phyloP scores from a whole-genome alignment of 139 green algal genomes.

The Picochlorum sp. region DNA sequence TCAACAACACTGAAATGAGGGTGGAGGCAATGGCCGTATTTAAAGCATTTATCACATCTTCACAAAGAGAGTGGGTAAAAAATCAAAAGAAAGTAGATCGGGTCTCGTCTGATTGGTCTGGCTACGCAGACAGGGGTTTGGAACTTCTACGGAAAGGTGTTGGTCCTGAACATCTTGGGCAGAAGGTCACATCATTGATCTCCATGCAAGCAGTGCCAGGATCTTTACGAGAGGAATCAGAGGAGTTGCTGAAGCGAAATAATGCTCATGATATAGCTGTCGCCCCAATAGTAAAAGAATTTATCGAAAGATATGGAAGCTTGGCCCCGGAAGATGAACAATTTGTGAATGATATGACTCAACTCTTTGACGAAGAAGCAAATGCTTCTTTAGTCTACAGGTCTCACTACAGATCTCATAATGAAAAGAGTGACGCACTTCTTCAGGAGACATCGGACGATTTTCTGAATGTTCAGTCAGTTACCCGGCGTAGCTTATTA shows the following conservation, averaged over 20 bases:
- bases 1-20: not conserved
- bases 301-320: not conserved
- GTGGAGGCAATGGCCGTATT: constrained; percentile 21
- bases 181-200: not conserved
- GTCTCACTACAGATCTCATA: not conserved
- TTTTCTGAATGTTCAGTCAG: not conserved
- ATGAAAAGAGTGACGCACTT: not conserved
- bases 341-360: too few relatives aligned
- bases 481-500: too few relatives aligned
- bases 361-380: too few relatives aligned
- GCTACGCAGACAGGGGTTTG: constrained; percentile 15
- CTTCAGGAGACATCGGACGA: not conserved
- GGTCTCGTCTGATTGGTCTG: not conserved
- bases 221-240: constrained; percentile 14
- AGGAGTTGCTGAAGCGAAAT: not conserved
- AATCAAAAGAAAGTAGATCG: not conserved
- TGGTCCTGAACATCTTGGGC: constrained; percentile 16
- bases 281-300: not conserved
- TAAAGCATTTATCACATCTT: constrained; percentile 18
- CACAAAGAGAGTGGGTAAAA: constrained; percentile 14
- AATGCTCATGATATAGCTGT: not conserved
- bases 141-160: constrained; percentile 19
- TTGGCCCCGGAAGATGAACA: not conserved
- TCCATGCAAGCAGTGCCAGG: constrained; percentile 11
- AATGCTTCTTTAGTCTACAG: too few relatives aligned